A percentile compares a stretch with the other conserved stretches of the same genome.
These are phyloP conservation scores for Talaromyces amestolkiae DNA, from an alignment of 2,329 filamentous ascomycete species.

Conservation along the genomic window DNA sequence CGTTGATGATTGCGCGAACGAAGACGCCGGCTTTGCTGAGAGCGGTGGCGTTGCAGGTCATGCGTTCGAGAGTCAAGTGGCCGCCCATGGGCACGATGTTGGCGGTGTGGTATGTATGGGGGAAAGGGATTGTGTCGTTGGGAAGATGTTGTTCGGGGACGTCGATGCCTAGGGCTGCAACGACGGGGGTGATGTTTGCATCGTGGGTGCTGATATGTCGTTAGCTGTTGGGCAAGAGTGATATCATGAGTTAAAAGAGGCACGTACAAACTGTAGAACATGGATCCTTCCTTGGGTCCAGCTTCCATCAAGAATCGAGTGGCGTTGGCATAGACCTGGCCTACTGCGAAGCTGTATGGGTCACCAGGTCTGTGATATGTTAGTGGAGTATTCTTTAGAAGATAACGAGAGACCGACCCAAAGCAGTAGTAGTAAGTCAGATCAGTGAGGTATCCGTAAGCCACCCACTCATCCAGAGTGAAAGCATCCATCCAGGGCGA, in stretches of 20 bases:
- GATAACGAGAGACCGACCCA: too few species aligned
- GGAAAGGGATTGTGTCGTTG: neutral
- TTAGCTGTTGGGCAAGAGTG: too few species aligned
- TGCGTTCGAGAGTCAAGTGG: neutral
- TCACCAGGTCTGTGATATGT: too few species aligned
- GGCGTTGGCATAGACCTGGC: too few species aligned
- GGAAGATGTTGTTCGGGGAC: neutral
- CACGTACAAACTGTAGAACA: neutral
- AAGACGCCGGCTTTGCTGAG: neutral
- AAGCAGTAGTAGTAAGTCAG: too few species aligned
- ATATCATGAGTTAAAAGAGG: too few species aligned
- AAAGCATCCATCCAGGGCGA: too few species aligned
- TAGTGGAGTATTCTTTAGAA: too few species aligned
- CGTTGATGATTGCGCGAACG: neutral
- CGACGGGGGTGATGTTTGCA: neutral
- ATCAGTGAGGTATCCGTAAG: too few species aligned
- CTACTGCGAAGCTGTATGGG: too few species aligned
- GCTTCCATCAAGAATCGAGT: too few species aligned
- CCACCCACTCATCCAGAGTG: too few species aligned
- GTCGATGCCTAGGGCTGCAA: neutral
- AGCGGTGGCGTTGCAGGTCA: neutral
- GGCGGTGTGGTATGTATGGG: neutral
- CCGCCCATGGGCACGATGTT: conserved; percentile 1
- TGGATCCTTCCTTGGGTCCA: neutral
- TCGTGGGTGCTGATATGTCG: neutral